Conservation (phyloP, 164 flowering plant genomes). For the Aristolochia fimbriata region DNA sequence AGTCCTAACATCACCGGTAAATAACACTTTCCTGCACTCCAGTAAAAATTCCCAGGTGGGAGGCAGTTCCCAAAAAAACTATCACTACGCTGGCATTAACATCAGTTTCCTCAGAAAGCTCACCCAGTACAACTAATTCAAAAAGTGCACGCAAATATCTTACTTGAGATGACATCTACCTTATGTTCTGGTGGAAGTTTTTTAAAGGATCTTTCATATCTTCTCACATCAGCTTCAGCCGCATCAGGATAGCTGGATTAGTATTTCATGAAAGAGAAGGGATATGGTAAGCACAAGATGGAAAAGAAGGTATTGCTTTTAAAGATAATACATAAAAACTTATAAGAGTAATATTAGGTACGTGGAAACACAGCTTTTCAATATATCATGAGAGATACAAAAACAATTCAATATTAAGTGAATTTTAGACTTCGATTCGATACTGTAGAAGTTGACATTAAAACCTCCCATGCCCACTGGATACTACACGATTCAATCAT, state of each 20-base stretch:
- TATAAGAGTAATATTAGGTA: not conserved
- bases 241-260: constrained; percentile 75
- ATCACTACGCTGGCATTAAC: too few species aligned
- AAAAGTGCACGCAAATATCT: not conserved
- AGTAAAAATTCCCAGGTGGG: too few species aligned
- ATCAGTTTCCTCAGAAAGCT: too few species aligned
- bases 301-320: not conserved
- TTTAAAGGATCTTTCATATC: constrained; percentile 65
- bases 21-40: too few species aligned
- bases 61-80: too few species aligned
- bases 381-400: not conserved
- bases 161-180: constrained; percentile 29
- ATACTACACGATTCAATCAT: too few species aligned
- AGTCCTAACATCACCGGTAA: too few species aligned
- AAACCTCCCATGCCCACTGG: too few species aligned
- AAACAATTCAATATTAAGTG: not conserved
- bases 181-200: constrained; percentile 69
- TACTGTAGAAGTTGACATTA: too few species aligned
- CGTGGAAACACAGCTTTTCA: not conserved
- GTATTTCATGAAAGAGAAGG: not conserved
- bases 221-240: constrained; percentile 67
- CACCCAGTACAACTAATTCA: too few species aligned
- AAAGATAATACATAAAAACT: too few species aligned
- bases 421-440: not conserved
- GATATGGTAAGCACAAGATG: not conserved